Base-by-base conservation (phyloP, 345 rosid species). In the Pistacia atlantica region DNA sequence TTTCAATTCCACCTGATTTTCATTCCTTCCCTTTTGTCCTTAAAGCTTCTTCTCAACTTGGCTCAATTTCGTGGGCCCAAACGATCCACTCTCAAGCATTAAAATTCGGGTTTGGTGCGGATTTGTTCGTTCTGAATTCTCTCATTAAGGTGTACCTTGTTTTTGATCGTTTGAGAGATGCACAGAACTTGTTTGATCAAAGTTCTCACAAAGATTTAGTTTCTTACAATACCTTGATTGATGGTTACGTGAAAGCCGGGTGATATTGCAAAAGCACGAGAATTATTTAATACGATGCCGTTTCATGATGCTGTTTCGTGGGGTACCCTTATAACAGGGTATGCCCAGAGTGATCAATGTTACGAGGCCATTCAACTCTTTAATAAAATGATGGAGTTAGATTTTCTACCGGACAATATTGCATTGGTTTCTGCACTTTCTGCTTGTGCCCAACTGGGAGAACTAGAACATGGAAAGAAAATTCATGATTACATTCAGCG, bases 371-470 rank as follows among this genome's bases (percentile, higher is more conserved):
- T 91, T 65, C 72, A 70, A 1, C 69, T 93, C 54, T 91, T 91
- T 45, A 13, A 79, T 70, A 75, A 63, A n/a, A 87, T 91, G 94
- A 77, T 85, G 68, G 83, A 10, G 77, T 80, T 67, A 5, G 82
- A 76, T 31, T 7, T 88, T 33, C 76, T 46, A 65, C 94, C 90
- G 3, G 90, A 91, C 55, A 87, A 89, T 52, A 38, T 86, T 2
- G 87, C 94, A 0, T 75, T 93, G 78, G 94, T 91, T 45, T 88
- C 96, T n/a, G 85, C 88, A 74, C 92, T 93, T 37, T 93, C 97
- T 45, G 97, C 96, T 72, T 91, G 96, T 80, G 92, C 92, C 1
- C 91, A 84, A 45, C 76, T 86, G 38, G 95, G 96, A 20, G 88
- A 87, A 20, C 67, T 85, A 4, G 88, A 91, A 13, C 83, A 67